Percentiles rank a stretch among this genome's conserved stretches.
Evolutionary conservation across 2,329 filamentous ascomycete species (phyloP).

Genomic region (Fusarium redolens): DNA sequence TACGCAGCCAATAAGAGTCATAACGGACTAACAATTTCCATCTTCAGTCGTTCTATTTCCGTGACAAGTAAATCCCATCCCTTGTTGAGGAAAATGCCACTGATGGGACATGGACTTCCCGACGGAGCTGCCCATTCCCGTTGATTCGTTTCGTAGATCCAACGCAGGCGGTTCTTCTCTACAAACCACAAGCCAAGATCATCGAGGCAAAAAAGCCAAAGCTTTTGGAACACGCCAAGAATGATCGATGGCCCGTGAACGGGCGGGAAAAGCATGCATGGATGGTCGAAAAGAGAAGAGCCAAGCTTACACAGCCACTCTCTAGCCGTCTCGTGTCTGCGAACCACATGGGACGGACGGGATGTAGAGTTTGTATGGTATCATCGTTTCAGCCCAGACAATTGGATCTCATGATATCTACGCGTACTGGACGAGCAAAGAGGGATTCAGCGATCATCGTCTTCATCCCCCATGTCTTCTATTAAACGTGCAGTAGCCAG

Average conservation of each 20-base stretch:
- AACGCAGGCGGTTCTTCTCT: conserved; percentile 3
- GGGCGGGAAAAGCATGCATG: neutral
- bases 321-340: conserved; percentile 34
- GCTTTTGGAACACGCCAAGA: conserved; percentile 23
- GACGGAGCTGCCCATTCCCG: conserved; percentile 19
- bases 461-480: conserved; percentile 8
- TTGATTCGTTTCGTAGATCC: conserved; percentile 22
- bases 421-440: neutral
- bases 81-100: conserved; percentile 8
- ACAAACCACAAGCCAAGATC: conserved; percentile 14
- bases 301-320: conserved; percentile 39
- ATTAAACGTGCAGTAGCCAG: conserved; percentile 38
- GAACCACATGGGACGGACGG: conserved; percentile 24
- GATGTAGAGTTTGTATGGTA: conserved; percentile 10
- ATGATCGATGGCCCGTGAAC: conserved; percentile 18
- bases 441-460: conserved; percentile 2
- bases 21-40: neutral
- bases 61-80: conserved; percentile 25
- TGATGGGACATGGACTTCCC: conserved; percentile 8
- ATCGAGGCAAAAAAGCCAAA: conserved; percentile 28
- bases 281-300: conserved; percentile 11
- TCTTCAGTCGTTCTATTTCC: conserved; percentile 26
- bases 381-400: conserved; percentile 24
- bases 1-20: conserved; percentile 16
- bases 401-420: conserved; percentile 1